Percentiles rank a stretch among this genome's conserved stretches.
Evolutionary conservation across 371 early-diverging fungal genomes (phyloP).

Genomic region (Rhizomucor miehei): DNA sequence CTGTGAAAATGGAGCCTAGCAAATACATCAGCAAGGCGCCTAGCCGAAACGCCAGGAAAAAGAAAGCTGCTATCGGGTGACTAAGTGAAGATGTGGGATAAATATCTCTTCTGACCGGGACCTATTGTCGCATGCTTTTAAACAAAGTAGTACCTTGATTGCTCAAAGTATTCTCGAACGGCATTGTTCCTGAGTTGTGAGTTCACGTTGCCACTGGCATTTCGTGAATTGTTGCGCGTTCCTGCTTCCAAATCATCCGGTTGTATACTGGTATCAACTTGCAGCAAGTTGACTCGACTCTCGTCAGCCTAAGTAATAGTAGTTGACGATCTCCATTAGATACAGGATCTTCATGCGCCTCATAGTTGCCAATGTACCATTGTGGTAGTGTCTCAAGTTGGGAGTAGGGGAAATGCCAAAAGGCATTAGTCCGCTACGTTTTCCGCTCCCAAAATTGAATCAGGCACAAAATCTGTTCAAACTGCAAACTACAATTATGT

Average conservation of each 20-base stretch:
- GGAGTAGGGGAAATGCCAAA: no score
- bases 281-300: constrained; percentile 20
- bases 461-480: no score
- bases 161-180: constrained; percentile 42
- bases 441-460: no score
- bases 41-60: constrained; percentile 84
- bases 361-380: no score
- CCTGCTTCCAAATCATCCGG: constrained; percentile 28
- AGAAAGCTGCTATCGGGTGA: constrained; percentile 90
- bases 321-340: no score
- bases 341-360: no score
- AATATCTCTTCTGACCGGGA: no score
- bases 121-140: no score
- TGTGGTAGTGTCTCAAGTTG: no score
- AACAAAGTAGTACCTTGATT: constrained; percentile 37
- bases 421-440: no score
- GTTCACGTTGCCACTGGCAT: neutral
- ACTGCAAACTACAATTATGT: constrained; percentile 1
- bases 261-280: constrained; percentile 13
- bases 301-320: constrained; percentile 17
- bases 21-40: constrained; percentile 81
- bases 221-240: constrained; percentile 2
- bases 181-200: constrained; percentile 11
- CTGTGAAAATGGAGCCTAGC: constrained; percentile 73
- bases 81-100: constrained; percentile 31